Percentiles rank a stretch among this genome's conserved stretches.
Evolutionary conservation across 306 rosid species (phyloP).

Genomic region (Cicer yamashitae): DNA sequence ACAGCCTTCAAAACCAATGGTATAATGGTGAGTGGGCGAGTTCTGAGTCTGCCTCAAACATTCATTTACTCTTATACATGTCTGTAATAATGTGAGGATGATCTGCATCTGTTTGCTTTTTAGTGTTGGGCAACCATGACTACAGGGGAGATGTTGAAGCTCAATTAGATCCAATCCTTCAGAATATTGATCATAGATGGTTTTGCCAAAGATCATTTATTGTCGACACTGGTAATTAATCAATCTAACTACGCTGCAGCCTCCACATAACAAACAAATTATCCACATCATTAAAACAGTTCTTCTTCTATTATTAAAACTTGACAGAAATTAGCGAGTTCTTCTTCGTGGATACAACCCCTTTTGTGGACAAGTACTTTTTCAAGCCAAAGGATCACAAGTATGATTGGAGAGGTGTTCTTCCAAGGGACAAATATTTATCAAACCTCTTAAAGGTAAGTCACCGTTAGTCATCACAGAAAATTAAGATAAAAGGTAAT

Average conservation of each 20-base stretch:
- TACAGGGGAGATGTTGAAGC: conserved; percentile 62
- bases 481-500: conserved; percentile 16
- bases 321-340: conserved; percentile 52
- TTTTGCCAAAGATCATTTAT: conserved; percentile 55
- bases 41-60: background rate
- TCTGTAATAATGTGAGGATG: background rate
- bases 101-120: background rate
- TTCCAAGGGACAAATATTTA: conserved; percentile 51
- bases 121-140: conserved; percentile 65
- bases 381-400: conserved; percentile 50
- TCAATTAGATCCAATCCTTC: conserved; percentile 53
- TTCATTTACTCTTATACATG: background rate
- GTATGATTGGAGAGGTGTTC: conserved; percentile 64
- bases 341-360: conserved; percentile 58
- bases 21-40: conserved; percentile 48
- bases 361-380: conserved; percentile 59
- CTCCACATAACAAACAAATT: background rate
- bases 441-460: conserved; percentile 50
- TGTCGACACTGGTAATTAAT: conserved; percentile 48
- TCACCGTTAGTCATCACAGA: background rate
- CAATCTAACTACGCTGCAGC: background rate
- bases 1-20: conserved; percentile 64
- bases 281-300: background rate
- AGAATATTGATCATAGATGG: conserved; percentile 56
- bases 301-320: background rate